These are phyloP conservation scores for Ustilago bromivora DNA, from an alignment of 1,284 basidiomycete genomes.

Conservation along the genomic window DNA sequence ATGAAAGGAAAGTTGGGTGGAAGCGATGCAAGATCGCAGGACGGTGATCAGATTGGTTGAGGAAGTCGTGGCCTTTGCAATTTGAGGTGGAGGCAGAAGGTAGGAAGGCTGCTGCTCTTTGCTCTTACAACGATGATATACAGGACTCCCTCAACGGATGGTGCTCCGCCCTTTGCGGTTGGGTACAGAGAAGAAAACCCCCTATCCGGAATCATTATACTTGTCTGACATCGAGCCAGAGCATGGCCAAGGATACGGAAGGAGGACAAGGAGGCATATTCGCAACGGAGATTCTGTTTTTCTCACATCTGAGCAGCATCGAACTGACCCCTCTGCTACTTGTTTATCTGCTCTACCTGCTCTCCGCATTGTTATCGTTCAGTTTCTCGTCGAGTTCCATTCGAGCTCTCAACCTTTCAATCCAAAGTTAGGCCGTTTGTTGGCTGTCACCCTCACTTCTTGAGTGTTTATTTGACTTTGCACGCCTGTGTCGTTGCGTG, in stretches of 20 bases:
- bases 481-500: slow-evolving; percentile 5
- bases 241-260: slow-evolving; percentile 10
- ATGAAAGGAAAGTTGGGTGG: neutral
- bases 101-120: slow-evolving; percentile 20
- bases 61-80: no score
- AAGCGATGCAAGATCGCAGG: neutral
- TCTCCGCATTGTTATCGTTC: slow-evolving; percentile 6
- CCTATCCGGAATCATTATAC: slow-evolving; percentile 64
- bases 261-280: neutral
- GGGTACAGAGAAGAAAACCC: slow-evolving; percentile 55
- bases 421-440: slow-evolving; percentile 25
- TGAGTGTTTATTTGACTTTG: neutral
- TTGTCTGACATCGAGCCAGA: slow-evolving; percentile 54
- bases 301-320: neutral
- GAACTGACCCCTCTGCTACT: slow-evolving; percentile 20
- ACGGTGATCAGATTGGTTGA: neutral
- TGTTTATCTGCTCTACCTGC: neutral
- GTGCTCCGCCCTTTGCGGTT: slow-evolving; percentile 35
- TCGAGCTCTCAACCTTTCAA: slow-evolving; percentile 20
- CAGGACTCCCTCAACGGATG: slow-evolving; percentile 66
- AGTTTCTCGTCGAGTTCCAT: slow-evolving; percentile 33
- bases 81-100: neutral
- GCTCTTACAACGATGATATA: slow-evolving; percentile 57
- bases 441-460: slow-evolving; percentile 17
- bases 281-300: neutral